Evolutionary conservation across 2,329 filamentous ascomycete species (phyloP).

Genomic region (Akanthomyces muscarius): DNA sequence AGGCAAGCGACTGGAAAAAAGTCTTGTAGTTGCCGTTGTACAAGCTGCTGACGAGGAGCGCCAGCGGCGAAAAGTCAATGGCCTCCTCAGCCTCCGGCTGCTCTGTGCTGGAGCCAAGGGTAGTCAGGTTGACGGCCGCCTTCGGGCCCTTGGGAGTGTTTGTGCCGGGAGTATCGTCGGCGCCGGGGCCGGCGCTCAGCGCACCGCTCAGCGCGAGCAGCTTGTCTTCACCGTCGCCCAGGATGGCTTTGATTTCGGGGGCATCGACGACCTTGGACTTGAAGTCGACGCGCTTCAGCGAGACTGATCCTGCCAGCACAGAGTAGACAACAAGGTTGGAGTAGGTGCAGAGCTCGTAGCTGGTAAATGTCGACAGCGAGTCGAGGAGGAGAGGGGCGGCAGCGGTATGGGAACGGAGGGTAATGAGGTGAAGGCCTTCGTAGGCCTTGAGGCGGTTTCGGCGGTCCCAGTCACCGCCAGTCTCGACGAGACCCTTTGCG

Average conservation of each 20-base stretch:
- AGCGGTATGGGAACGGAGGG: slow-evolving; percentile 82
- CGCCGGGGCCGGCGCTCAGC: slow-evolving; percentile 74
- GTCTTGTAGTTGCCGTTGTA: slow-evolving; percentile 92
- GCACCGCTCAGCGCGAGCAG: slow-evolving; percentile 76
- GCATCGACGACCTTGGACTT: slow-evolving; percentile 98
- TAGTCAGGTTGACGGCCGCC: slow-evolving; percentile 84
- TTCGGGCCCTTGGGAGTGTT: slow-evolving; percentile 48
- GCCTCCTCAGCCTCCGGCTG: slow-evolving; percentile 75
- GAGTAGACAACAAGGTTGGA: slow-evolving; percentile 92
- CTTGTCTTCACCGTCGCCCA: slow-evolving; percentile 86
- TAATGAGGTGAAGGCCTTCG: slow-evolving; percentile 89
- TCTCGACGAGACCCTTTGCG: slow-evolving; percentile 84
- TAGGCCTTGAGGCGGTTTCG: slow-evolving; percentile 98
- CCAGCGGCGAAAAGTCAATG: slow-evolving; percentile 84
- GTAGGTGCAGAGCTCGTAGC: slow-evolving; percentile 97
- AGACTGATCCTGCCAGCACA: slow-evolving; percentile 88
- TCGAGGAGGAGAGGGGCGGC: slow-evolving; percentile 92
- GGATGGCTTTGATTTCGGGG: slow-evolving; percentile 94
- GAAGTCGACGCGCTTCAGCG: slow-evolving; percentile 95
- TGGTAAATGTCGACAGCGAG: slow-evolving; percentile 96
- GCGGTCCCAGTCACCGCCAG: slow-evolving; percentile 96
- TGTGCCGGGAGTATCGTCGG: slow-evolving; percentile 69
- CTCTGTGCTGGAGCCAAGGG: slow-evolving; percentile 66
- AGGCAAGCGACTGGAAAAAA: slow-evolving; percentile 86
- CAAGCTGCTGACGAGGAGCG: slow-evolving; percentile 82